These are phyloP conservation scores for Paramarasmius palmivorus DNA, from an alignment of 1,284 basidiomycete genomes.

Conservation along the genomic window DNA sequence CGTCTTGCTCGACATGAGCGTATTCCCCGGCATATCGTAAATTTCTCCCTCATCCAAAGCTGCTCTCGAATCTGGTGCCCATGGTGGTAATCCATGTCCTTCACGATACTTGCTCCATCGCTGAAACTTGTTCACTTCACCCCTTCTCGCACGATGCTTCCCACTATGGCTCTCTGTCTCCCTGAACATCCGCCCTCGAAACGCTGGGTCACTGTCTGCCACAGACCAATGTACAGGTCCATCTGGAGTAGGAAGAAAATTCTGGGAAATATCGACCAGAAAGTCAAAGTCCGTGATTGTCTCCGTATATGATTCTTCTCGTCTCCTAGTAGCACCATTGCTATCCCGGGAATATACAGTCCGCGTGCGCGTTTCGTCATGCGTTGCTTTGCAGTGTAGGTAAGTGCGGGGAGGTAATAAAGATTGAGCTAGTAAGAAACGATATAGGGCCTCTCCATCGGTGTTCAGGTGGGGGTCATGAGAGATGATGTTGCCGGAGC, in stretches of 20 bases:
- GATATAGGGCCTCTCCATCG: slow-evolving; percentile 50
- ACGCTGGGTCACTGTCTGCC: slow-evolving; percentile 50
- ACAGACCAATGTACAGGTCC: slow-evolving; percentile 52
- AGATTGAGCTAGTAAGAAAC: neutral
- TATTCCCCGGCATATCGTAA: slow-evolving; percentile 23
- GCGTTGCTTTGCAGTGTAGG: slow-evolving; percentile 58
- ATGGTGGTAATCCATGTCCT: slow-evolving; percentile 41
- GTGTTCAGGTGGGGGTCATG: slow-evolving; percentile 73
- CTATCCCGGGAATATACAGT: slow-evolving; percentile 42
- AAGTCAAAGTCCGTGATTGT: slow-evolving; percentile 68
- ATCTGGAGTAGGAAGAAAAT: slow-evolving; percentile 25
- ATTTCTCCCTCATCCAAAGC: slow-evolving; percentile 11
- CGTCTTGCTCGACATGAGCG: slow-evolving; percentile 49
- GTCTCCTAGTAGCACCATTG: slow-evolving; percentile 34
- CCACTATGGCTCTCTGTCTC: slow-evolving; percentile 40
- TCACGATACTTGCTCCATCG: slow-evolving; percentile 31
- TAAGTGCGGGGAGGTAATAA: neutral
- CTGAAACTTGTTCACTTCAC: slow-evolving; percentile 31
- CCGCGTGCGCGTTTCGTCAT: slow-evolving; percentile 53
- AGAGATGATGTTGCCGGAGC: slow-evolving; percentile 56
- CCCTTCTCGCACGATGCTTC: slow-evolving; percentile 29
- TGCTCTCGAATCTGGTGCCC: slow-evolving; percentile 28
- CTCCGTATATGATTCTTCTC: slow-evolving; percentile 49
- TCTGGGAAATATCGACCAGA: slow-evolving; percentile 46
- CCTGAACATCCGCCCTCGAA: slow-evolving; percentile 54